Evolutionary conservation across 176 grass and related monocot genomes (phyloP), one percentile per base, ranked within the genome.

Genomic region (Stipa capillata): DNA sequence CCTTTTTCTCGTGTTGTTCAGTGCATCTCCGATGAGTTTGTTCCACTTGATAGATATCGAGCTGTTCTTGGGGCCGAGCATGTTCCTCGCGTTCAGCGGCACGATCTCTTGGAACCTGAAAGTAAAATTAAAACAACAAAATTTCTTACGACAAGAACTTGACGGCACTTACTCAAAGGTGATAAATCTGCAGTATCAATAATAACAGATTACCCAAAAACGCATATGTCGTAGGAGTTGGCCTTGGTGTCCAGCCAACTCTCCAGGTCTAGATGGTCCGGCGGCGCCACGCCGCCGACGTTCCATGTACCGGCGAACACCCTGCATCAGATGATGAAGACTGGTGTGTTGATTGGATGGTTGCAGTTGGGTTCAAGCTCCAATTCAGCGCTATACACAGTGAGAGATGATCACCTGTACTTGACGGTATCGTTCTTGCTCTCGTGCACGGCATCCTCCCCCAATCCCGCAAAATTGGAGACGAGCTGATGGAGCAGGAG

Each of bases 131-230:
- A 37, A 35, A 8, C 59, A 18, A 17, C 2, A 15, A 8, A 44
- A 42, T 50, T 17, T 78, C 32, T n/a, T n/a, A 53, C 15, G 47
- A 3, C 35, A 21, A 5, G n/a, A n/a, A n/a, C n/a, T n/a, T n/a
- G n/a, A 57, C 14, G 32, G 17, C 1, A 36, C 35, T 39, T 41
- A 8, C 14, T 2, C 13, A 6, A 24, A 49, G 34, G 43, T n/a
- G n/a, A n/a, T n/a, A n/a, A n/a, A n/a, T n/a, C n/a, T n/a, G n/a
- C n/a, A n/a, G n/a, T n/a, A n/a, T n/a, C n/a, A n/a, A n/a, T n/a
- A n/a, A n/a, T n/a, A n/a, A n/a, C n/a, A n/a, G n/a, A n/a, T 13
- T 93, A 97, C 94, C 91, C 94, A 74, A 97, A 74, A 77, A 97
- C 94, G 21, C 93, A 97, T 54, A 97, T 97, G 78, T 93, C 94